Percentiles rank a stretch among this genome's conserved stretches.
Conservation (phyloP, 2,329 filamentous ascomycete genomes). For the Eurotiales sp. region DNA sequence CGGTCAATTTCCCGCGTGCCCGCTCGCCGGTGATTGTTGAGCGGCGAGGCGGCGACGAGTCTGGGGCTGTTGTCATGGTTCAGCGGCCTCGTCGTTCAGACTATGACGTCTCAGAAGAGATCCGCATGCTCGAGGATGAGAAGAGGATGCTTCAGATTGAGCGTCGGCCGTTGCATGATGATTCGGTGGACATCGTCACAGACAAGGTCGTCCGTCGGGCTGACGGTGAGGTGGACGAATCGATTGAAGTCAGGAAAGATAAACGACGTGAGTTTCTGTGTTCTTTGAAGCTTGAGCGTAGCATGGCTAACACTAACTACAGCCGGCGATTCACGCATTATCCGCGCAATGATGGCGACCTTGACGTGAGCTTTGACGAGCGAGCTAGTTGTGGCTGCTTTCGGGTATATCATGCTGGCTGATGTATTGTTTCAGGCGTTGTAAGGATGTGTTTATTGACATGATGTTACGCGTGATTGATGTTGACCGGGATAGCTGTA, state of each 20-base stretch:
- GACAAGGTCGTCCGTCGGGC: slow-evolving; percentile 33
- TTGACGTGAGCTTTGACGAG: slow-evolving; percentile 51
- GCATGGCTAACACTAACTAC: slow-evolving; percentile 13
- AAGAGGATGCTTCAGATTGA: slow-evolving; percentile 56
- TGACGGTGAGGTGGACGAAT: slow-evolving; percentile 46
- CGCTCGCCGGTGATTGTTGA: slow-evolving; percentile 36
- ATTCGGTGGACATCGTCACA: slow-evolving; percentile 25
- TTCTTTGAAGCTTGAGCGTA: slow-evolving; percentile 24
- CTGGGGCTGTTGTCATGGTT: slow-evolving; percentile 49
- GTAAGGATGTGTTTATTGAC: background rate
- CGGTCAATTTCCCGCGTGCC: slow-evolving; percentile 29
- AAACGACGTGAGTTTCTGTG: slow-evolving; percentile 92
- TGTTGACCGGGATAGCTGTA: background rate
- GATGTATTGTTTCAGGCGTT: slow-evolving; percentile 7
- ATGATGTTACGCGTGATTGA: slow-evolving; percentile 7
- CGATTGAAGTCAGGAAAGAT: slow-evolving; percentile 71
- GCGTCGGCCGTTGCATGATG: slow-evolving; percentile 34
- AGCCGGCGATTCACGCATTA: slow-evolving; percentile 62
- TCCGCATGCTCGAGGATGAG: slow-evolving; percentile 67
- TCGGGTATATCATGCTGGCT: too few relatives aligned
- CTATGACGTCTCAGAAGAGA: slow-evolving; percentile 68
- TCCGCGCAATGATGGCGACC: slow-evolving; percentile 68
- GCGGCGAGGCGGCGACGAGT: slow-evolving; percentile 28
- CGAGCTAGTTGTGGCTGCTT: background rate
- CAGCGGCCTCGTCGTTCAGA: slow-evolving; percentile 49